phyloP scores from a whole-genome alignment of 1,139 yeast species.

The Zygoascus hellenicus region DNA sequence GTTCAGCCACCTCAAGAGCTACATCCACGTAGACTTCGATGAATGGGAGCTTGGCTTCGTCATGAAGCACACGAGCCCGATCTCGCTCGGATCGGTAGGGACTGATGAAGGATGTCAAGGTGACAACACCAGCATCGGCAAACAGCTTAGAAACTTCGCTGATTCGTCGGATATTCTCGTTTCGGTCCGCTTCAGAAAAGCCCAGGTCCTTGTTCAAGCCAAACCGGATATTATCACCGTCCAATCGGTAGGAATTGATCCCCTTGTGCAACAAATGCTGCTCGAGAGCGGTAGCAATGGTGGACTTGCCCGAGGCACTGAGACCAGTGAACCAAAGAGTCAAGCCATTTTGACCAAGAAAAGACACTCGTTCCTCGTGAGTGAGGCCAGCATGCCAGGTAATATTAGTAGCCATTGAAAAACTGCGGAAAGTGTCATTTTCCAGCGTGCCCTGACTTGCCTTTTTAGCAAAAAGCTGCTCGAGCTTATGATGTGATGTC shows the following conservation, averaged over 20 bases:
- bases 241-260: constrained; percentile 75
- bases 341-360: constrained; percentile 78
- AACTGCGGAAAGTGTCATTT: not conserved
- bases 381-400: constrained; percentile 93
- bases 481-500: too few relatives aligned
- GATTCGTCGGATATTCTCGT: constrained; percentile 90
- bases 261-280: constrained; percentile 60
- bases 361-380: constrained; percentile 65
- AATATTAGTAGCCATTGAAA: constrained; percentile 80
- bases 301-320: constrained; percentile 84
- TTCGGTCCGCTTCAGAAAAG: constrained; percentile 83
- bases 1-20: constrained; percentile 88
- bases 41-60: constrained; percentile 68
- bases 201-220: constrained; percentile 94
- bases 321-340: constrained; percentile 95
- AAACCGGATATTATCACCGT: constrained; percentile 91
- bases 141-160: constrained; percentile 90
- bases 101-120: constrained; percentile 86
- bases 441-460: too few relatives aligned
- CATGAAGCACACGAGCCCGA: constrained; percentile 78
- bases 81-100: constrained; percentile 84
- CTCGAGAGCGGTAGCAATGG: constrained; percentile 92
- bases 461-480: too few relatives aligned
- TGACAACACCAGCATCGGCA: constrained; percentile 80
- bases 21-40: constrained; percentile 89